Conservation (phyloP, 345 rosid species). For the Populus ilicifolia region DNA sequence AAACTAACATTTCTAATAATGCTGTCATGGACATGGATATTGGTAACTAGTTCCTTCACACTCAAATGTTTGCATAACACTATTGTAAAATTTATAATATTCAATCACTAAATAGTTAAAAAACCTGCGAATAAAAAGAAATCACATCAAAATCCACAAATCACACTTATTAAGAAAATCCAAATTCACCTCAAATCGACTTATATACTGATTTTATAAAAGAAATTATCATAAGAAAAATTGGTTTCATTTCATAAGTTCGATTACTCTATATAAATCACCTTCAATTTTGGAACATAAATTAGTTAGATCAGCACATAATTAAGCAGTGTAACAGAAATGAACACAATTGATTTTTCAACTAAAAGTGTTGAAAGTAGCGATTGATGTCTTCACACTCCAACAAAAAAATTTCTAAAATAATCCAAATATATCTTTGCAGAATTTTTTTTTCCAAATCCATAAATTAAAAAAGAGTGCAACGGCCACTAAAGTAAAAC, state of each 20-base stretch:
- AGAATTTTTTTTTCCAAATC: not conserved
- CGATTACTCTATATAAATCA: no score
- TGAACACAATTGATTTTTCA: no score
- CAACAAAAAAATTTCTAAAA: conserved; percentile 7
- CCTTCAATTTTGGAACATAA: no score
- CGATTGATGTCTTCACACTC: no score
- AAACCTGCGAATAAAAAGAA: not conserved
- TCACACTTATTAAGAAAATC: no score
- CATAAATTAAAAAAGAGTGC: not conserved
- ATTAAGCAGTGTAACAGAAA: no score
- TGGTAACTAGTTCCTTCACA: conserved; percentile 26
- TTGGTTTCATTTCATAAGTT: not conserved
- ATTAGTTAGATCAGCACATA: no score
- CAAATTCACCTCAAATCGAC: not conserved
- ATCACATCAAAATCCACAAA: not conserved
- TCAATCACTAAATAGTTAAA: not conserved
- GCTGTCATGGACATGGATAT: conserved; percentile 21
- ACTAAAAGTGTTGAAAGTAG: no score
- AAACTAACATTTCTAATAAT: conserved; percentile 9
- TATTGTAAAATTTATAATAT: conserved; percentile 22
- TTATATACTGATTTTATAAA: not conserved
- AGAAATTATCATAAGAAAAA: not conserved
- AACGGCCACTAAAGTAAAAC: not conserved
- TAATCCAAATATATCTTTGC: not conserved
- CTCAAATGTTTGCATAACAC: conserved; percentile 24